Base-by-base conservation (phyloP, 331 rosid genomes). In the Erythrophleum ivorense region DNA sequence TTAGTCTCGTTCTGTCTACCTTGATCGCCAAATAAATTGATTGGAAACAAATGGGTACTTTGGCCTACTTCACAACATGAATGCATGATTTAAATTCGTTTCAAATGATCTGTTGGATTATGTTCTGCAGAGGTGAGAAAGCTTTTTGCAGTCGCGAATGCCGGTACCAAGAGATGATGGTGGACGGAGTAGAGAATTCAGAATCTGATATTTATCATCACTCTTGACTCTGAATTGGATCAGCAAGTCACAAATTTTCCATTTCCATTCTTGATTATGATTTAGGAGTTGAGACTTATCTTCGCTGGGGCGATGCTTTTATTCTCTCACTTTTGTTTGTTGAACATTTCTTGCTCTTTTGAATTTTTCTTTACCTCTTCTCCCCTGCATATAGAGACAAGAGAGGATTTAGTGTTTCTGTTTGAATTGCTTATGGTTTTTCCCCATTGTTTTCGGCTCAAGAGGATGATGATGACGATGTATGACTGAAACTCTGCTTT, bases 71-170 rank as follows among this genome's bases (percentile, higher is more conserved):
- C 33, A 33, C 46, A 43, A 43, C 9, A 43, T 43, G 46, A 43
- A 43, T 43, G 46, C 46, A 43, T 43, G 46, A 43, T 43, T 43
- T 7, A 6, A 63, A n/a, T 15, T 63, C 70, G 14, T 63, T 33
- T 63, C 10, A 14, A 63, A 46, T 64, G 8, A n/a, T 71, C 59
- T 64, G n/a, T 46, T 38, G 55, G 40, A 1, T 36, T 59, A 6
- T 71, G 50, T 49, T 72, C 31, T 84, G 91, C 87, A 95, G 99
- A 77, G 99, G 98, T 66, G 98, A 95, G 83, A 95, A 84, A 84
- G 97, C 97, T 8, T 95, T 93, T 72, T 95, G 99, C 85, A 95
- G 97, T 82, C 75, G 29, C 0, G 93, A 91, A 82, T 95, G 99
- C 85, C 92, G 99, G 71, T 50, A 85, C 83, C 81, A 76, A 85